Conservation (phyloP, 1,139 yeast genomes). For the Pneumocystis sp. region DNA sequence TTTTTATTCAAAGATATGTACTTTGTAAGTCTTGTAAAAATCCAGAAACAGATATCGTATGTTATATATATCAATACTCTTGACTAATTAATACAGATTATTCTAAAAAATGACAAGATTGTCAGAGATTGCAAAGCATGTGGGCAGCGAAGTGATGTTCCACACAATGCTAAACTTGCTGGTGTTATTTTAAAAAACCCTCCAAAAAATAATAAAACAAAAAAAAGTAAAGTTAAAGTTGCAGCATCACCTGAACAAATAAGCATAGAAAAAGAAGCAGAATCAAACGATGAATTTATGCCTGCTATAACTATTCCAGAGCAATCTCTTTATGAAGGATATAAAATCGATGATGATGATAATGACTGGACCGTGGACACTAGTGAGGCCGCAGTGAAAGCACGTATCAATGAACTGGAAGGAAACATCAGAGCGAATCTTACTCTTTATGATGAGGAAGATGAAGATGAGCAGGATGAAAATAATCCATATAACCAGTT, state of each 20-base stretch:
- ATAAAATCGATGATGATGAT: conserved; percentile 34
- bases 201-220: conserved; percentile 36
- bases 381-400: conserved; percentile 91
- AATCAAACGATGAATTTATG: conserved; percentile 45
- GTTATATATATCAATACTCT: not conserved
- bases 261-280: conserved; percentile 24
- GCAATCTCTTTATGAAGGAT: conserved; percentile 68
- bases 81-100: conserved; percentile 16
- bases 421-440: conserved; percentile 25
- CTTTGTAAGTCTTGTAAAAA: conserved; percentile 90
- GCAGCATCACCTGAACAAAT: conserved; percentile 26
- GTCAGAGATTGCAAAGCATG: conserved; percentile 97
- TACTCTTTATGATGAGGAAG: conserved; percentile 21
- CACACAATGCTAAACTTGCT: conserved; percentile 73
- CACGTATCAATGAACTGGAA: conserved; percentile 79
- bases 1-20: conserved; percentile 82
- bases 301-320: conserved; percentile 42
- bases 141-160: conserved; percentile 76
- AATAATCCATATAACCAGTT: conserved; percentile 46
- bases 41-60: conserved; percentile 85
- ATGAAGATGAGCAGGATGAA: conserved; percentile 28
- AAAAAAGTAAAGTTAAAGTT: conserved; percentile 40
- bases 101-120: conserved; percentile 61
- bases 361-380: conserved; percentile 96
- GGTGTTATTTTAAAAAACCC: conserved; percentile 86